phyloP scores from a whole-genome alignment of 2,329 filamentous ascomycete genomes.

The Hypoxylon sp. region DNA sequence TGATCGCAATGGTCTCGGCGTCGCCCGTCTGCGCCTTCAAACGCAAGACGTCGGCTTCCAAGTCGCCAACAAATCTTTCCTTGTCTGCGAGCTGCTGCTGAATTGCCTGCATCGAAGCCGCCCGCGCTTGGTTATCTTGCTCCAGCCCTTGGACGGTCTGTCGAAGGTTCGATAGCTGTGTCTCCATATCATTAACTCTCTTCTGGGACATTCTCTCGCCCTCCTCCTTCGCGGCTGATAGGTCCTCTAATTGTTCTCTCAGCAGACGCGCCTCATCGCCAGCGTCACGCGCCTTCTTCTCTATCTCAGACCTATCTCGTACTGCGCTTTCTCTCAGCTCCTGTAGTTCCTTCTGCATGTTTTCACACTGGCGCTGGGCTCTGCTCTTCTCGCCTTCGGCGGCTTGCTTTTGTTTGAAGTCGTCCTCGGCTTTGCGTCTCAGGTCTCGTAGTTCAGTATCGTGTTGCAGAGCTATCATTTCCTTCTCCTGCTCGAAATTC shows the following conservation, averaged over 20 bases:
- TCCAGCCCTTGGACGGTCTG: constrained; percentile 68
- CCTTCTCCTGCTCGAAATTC: constrained; percentile 87
- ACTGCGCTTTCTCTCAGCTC: constrained; percentile 63
- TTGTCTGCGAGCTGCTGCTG: constrained; percentile 76
- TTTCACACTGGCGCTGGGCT: constrained; percentile 62
- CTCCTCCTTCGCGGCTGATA: constrained; percentile 72
- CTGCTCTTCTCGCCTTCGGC: constrained; percentile 68
- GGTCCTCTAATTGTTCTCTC: constrained; percentile 85
- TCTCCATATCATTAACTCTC: constrained; percentile 66
- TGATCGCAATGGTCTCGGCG: constrained; percentile 83
- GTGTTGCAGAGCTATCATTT: constrained; percentile 80
- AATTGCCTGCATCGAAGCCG: constrained; percentile 66
- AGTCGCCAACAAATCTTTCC: constrained; percentile 75
- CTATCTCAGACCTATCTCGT: constrained; percentile 72
- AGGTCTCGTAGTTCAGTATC: constrained; percentile 86
- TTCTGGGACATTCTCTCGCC: constrained; percentile 72
- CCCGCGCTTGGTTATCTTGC: constrained; percentile 67
- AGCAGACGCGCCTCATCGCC: constrained; percentile 79
- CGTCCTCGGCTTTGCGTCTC: constrained; percentile 83
- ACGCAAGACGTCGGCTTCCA: constrained; percentile 86
- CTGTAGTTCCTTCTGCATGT: constrained; percentile 63
- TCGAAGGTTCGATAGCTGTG: constrained; percentile 60
- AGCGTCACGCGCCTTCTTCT: constrained; percentile 75
- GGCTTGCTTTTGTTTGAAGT: constrained; percentile 75
- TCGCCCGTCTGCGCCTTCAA: constrained; percentile 90